Conservation (phyloP, 139 green algal genomes). For the Eudorina sp. region DNA sequence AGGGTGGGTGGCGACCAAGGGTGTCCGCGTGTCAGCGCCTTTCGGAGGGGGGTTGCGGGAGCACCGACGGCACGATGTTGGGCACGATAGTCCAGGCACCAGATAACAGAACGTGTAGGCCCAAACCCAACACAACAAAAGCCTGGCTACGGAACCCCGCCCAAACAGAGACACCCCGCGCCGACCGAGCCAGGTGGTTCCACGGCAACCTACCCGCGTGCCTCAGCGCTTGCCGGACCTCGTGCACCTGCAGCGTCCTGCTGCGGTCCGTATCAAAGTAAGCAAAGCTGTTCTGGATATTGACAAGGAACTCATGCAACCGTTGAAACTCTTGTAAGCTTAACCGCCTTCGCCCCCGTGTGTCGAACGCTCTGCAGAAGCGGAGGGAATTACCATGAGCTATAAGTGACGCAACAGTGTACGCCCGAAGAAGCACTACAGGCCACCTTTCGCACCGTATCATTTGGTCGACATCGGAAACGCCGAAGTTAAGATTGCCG, state of each 20-base stretch:
- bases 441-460: slow-evolving; percentile 26
- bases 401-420: neutral
- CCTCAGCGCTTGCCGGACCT: slow-evolving; percentile 31
- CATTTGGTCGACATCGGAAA: slow-evolving; percentile 49
- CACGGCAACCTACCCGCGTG: slow-evolving; percentile 42
- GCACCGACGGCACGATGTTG: too few species aligned
- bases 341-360: slow-evolving; percentile 29
- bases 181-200: too few species aligned
- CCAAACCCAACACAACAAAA: too few species aligned
- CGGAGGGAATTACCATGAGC: neutral
- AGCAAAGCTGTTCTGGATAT: slow-evolving; percentile 48
- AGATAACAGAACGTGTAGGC: too few species aligned
- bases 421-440: neutral
- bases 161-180: too few species aligned
- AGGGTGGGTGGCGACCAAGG: too few species aligned
- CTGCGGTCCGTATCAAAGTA: slow-evolving; percentile 47
- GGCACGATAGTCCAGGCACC: too few species aligned
- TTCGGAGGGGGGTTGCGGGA: too few species aligned
- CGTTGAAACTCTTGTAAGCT: slow-evolving; percentile 46
- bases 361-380: slow-evolving; percentile 41
- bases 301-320: slow-evolving; percentile 44
- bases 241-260: slow-evolving; percentile 28
- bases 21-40: too few species aligned
- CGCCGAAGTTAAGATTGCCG: slow-evolving; percentile 45
- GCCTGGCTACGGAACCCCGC: too few species aligned